phyloP scores from a whole-genome alignment of 2,329 filamentous ascomycete genomes.

The Scedosporium boydii region DNA sequence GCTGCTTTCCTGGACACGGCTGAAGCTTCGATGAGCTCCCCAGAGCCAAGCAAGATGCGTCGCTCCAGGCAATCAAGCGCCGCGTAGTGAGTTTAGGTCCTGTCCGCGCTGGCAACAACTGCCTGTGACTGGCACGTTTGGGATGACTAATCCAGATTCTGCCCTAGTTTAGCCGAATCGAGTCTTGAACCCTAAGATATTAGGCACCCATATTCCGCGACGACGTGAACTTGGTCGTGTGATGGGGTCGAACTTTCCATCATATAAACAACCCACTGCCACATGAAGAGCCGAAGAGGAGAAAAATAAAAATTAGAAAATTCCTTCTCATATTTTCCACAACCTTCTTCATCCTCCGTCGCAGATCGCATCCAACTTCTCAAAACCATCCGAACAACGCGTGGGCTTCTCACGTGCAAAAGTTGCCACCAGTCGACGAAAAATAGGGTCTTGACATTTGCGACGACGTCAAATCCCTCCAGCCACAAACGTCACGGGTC shows the following conservation, averaged over 20 bases:
- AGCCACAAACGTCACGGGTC: not conserved
- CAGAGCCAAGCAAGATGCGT: constrained; percentile 2
- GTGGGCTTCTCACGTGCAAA: not conserved
- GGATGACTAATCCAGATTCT: not conserved
- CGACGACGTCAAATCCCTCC: not conserved
- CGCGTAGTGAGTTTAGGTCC: not conserved
- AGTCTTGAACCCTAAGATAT: not conserved
- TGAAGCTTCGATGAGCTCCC: constrained; percentile 5
- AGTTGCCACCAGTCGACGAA: not conserved
- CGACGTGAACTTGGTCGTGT: not conserved
- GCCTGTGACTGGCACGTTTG: not conserved
- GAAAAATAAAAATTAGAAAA: not conserved
- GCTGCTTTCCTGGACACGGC: constrained; percentile 1
- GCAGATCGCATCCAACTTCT: not conserved
- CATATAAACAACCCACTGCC: not conserved
- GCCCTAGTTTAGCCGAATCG: not conserved
- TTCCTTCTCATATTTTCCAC: not conserved
- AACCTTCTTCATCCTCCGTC: not conserved
- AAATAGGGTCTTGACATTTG: not conserved
- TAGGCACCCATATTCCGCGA: not conserved
- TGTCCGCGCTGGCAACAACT: not conserved
- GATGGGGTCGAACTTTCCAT: not conserved
- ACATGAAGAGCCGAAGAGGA: not conserved
- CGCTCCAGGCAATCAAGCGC: constrained; percentile 5
- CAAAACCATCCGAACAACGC: not conserved